Evolutionary conservation across 2,329 filamentous ascomycete genomes (phyloP).

Genomic region (Aspergillus calidoustus): DNA sequence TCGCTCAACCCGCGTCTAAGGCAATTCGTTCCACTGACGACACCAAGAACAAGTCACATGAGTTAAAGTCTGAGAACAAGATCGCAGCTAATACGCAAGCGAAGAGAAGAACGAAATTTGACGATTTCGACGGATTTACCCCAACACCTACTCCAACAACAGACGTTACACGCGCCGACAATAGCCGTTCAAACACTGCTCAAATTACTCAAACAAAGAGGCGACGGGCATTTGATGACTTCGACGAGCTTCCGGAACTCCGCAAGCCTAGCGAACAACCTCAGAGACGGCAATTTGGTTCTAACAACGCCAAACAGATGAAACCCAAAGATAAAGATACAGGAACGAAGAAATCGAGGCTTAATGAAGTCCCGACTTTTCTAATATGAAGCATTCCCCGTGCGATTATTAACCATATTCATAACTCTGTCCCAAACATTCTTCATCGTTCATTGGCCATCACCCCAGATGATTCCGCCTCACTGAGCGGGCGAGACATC

Average conservation of each 20-base stretch:
- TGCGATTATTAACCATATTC: background rate
- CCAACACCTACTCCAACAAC: background rate
- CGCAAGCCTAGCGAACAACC: conserved; percentile 27
- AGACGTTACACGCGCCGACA: conserved; percentile 16
- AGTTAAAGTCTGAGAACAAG: conserved; percentile 16
- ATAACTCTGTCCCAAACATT: background rate
- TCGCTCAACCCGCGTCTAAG: no score
- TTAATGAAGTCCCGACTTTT: conserved; percentile 52
- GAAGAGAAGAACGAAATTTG: conserved; percentile 19
- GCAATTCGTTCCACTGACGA: background rate
- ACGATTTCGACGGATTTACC: conserved; percentile 42
- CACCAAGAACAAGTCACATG: background rate
- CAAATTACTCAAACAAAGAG: conserved; percentile 9
- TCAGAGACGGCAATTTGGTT: conserved; percentile 23
- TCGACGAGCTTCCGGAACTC: conserved; percentile 42
- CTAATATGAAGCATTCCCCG: conserved; percentile 35
- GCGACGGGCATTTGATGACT: conserved; percentile 35
- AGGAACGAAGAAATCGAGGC: conserved; percentile 41
- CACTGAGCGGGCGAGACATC: conserved; percentile 26
- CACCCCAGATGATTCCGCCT: conserved; percentile 15
- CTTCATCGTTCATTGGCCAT: background rate
- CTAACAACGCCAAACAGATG: conserved; percentile 22
- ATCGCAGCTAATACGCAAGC: conserved; percentile 5
- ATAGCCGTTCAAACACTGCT: conserved; percentile 14
- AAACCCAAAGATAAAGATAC: conserved; percentile 26